Percentiles rank a stretch among this genome's conserved stretches.
phyloP scores from a whole-genome alignment of 345 rosid genomes.

The Corymbia maculata region DNA sequence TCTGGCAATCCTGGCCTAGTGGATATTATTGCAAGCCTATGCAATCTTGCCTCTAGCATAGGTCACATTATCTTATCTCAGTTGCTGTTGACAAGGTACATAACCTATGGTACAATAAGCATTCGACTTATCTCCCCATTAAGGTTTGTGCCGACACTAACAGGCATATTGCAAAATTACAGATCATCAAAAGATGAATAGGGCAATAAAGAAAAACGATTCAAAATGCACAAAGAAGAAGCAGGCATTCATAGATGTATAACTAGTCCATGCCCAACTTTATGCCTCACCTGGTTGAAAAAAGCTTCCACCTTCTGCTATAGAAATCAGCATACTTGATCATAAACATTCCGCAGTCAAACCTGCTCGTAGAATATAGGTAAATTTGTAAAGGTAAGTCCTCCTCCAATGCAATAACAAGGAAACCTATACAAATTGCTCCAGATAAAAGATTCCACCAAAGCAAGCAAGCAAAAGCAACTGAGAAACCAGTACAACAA shows the following conservation, averaged over 20 bases:
- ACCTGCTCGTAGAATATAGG: slow-evolving; percentile 30
- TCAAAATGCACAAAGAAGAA: not conserved
- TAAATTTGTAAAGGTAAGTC: not conserved
- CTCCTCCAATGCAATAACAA: not conserved
- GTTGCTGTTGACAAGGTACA: not conserved
- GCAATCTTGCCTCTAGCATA: not conserved
- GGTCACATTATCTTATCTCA: not conserved
- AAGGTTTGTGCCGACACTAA: not conserved
- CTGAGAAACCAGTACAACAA: not conserved
- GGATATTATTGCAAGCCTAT: not conserved
- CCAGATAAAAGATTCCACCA: not conserved
- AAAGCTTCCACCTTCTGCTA: slow-evolving; percentile 78
- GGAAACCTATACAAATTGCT: not conserved
- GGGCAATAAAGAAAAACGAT: not conserved
- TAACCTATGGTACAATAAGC: not conserved
- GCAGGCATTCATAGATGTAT: not conserved
- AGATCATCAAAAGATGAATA: not conserved
- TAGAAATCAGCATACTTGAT: slow-evolving; percentile 87
- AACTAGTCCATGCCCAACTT: not conserved
- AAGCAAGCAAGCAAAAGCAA: not conserved
- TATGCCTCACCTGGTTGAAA: slow-evolving; percentile 64
- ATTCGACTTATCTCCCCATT: not conserved
- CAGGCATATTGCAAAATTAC: not conserved
- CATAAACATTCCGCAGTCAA: slow-evolving; percentile 98
- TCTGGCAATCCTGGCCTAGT: not conserved